Evolutionary conservation across 2,329 filamentous ascomycete species (phyloP).

Genomic region (Allantophomopsis lycopodina): DNA sequence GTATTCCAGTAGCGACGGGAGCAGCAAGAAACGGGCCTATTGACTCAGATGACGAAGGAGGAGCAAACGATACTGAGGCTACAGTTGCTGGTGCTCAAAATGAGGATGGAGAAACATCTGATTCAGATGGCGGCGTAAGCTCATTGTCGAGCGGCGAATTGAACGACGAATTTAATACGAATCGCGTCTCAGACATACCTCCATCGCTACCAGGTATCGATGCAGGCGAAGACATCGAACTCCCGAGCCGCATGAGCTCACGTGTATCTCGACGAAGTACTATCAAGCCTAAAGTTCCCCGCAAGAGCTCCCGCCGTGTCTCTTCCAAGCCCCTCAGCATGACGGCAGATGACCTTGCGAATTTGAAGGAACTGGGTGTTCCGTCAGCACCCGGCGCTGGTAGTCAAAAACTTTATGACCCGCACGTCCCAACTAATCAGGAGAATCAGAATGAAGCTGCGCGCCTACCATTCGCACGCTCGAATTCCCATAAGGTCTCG

Average conservation of each 20-base stretch:
- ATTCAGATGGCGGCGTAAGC: conserved; percentile 9
- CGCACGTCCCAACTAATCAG: conserved; percentile 6
- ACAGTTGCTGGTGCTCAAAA: conserved; percentile 6
- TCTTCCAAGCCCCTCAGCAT: conserved; percentile 16
- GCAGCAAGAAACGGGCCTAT: conserved; percentile 37
- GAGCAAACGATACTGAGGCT: conserved; percentile 21
- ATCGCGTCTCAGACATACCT: conserved; percentile 31
- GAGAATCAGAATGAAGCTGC: conserved; percentile 15
- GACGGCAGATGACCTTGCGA: conserved; percentile 3
- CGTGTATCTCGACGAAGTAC: conserved; percentile 7
- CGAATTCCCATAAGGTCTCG: conserved; percentile 35
- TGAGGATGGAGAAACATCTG: conserved; percentile 8
- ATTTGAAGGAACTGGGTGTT: not conserved
- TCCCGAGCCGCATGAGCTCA: conserved; percentile 44
- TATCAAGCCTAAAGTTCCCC: conserved; percentile 43
- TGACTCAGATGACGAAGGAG: conserved; percentile 47
- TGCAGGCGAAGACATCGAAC: conserved; percentile 15
- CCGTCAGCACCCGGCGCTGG: not conserved
- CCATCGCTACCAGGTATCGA: conserved; percentile 49
- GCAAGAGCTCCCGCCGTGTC: conserved; percentile 56
- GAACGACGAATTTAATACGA: conserved; percentile 24
- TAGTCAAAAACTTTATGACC: conserved; percentile 8
- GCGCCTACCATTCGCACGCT: conserved; percentile 42
- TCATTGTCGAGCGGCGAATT: conserved; percentile 23
- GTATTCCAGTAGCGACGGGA: conserved; percentile 41